These are phyloP conservation scores for Madurella fahalii DNA, from an alignment of 2,329 filamentous ascomycete species.

Conservation along the genomic window DNA sequence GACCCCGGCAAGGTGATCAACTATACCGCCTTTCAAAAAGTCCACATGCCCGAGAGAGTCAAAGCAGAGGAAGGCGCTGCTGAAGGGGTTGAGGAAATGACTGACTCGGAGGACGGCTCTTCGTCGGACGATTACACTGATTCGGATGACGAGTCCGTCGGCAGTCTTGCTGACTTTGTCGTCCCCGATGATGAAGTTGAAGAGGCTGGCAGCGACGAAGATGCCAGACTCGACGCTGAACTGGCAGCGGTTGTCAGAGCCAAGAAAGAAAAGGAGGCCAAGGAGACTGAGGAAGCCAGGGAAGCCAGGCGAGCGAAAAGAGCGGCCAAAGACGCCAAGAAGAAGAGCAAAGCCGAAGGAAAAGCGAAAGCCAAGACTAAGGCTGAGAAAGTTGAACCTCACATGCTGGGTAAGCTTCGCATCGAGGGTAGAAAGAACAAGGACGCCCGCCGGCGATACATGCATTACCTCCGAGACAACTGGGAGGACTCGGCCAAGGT, in stretches of 20 bases:
- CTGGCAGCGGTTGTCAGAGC: slow-evolving; percentile 15
- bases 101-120: slow-evolving; percentile 16
- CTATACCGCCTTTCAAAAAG: slow-evolving; percentile 67
- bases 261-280: background rate
- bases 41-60: slow-evolving; percentile 58
- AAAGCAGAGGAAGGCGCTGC: slow-evolving; percentile 19
- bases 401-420: slow-evolving; percentile 49
- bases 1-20: slow-evolving; percentile 69
- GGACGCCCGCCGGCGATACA: slow-evolving; percentile 63
- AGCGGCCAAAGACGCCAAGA: slow-evolving; percentile 32
- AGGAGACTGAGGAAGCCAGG: slow-evolving; percentile 3
- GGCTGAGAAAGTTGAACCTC: slow-evolving; percentile 35
- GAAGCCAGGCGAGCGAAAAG: slow-evolving; percentile 35
- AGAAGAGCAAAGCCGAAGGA: slow-evolving; percentile 31
- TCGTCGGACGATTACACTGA: slow-evolving; percentile 17
- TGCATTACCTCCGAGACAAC: slow-evolving; percentile 61
- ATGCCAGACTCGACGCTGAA: slow-evolving; percentile 25
- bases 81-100: slow-evolving; percentile 31
- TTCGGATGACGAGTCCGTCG: slow-evolving; percentile 25
- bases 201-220: slow-evolving; percentile 30
- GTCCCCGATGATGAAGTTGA: slow-evolving; percentile 39
- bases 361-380: slow-evolving; percentile 47
- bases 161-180: slow-evolving; percentile 52
- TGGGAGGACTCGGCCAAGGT: slow-evolving; percentile 76
- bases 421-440: slow-evolving; percentile 61